phyloP scores from a whole-genome alignment of 192 early-diverging fungal genomes.

The Umbelopsis ramanniana region DNA sequence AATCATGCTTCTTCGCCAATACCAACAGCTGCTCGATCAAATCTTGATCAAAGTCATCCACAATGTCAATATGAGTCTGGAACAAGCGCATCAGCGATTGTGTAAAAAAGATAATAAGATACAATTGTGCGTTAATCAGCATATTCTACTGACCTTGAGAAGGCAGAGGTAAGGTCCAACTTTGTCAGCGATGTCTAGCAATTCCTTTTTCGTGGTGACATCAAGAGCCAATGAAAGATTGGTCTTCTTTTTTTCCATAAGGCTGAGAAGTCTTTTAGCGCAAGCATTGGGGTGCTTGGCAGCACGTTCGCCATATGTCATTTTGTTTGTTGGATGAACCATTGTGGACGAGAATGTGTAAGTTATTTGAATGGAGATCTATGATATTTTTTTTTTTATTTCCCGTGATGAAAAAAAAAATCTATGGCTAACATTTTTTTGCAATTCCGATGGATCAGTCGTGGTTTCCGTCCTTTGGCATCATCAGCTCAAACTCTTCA shows the following conservation, averaged over 20 bases:
- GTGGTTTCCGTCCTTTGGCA: constrained; percentile 10
- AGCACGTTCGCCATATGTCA: constrained; percentile 73
- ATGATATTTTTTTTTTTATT: not conserved
- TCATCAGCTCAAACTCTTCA: not conserved
- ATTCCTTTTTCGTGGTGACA: constrained; percentile 84
- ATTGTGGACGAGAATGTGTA: not conserved
- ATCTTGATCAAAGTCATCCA: constrained; percentile 91
- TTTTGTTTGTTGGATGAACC: constrained; percentile 24
- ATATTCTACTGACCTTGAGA: constrained; percentile 69
- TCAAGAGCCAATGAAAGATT: constrained; percentile 94
- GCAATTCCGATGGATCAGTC: not conserved
- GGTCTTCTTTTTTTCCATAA: constrained; percentile 89
- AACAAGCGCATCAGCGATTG: not conserved
- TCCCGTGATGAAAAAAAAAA: not conserved
- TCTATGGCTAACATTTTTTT: not conserved
- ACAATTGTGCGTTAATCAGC: no score
- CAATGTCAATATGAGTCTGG: constrained; percentile 94
- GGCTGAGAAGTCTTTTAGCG: constrained; percentile 71
- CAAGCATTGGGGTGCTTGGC: constrained; percentile 73
- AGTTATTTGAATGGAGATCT: no score
- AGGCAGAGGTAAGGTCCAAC: constrained; percentile 96
- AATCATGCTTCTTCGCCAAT: constrained; percentile 86
- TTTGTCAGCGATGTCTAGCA: constrained; percentile 84
- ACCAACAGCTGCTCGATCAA: constrained; percentile 72
- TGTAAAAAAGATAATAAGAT: not conserved